Conservation (phyloP, 257 asterid species). For the Gynochthodes officinalis region DNA sequence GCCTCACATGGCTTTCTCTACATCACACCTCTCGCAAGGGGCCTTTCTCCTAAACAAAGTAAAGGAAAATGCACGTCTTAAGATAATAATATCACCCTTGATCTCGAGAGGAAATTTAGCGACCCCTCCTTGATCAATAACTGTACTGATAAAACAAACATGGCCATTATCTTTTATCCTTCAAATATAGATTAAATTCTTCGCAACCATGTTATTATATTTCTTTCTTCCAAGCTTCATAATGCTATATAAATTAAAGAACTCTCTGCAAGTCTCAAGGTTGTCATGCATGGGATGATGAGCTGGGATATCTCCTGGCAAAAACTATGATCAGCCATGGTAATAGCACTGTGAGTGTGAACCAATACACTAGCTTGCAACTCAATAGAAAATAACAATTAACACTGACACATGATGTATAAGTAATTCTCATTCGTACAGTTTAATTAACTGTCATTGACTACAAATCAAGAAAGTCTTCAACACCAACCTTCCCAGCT, state of each 20-base stretch:
- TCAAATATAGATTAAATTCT: not conserved
- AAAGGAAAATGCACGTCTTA: too few species aligned
- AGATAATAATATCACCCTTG: too few species aligned
- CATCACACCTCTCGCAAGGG: too few species aligned
- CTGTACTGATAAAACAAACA: not conserved
- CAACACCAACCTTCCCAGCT: slow-evolving; percentile 9
- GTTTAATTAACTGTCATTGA: slow-evolving; percentile 33
- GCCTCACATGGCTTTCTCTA: too few species aligned
- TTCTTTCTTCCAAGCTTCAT: too few species aligned
- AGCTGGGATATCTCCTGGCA: slow-evolving; percentile 9
- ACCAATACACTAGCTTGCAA: not conserved
- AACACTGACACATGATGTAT: not conserved
- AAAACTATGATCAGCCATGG: slow-evolving; percentile 16
- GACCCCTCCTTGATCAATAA: too few species aligned
- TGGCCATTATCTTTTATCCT: not conserved
- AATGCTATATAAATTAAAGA: too few species aligned
- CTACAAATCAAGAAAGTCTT: slow-evolving; percentile 18
- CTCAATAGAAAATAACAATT: not conserved
- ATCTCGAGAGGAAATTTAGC: too few species aligned
- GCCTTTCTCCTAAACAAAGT: too few species aligned
- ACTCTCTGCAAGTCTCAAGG: not conserved
- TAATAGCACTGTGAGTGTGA: not conserved
- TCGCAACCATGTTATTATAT: not conserved
- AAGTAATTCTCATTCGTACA: slow-evolving; percentile 20
- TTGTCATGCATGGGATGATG: slow-evolving; percentile 13